Conservation (phyloP, 2,329 filamentous ascomycete species). For the Penicillium sp. region DNA sequence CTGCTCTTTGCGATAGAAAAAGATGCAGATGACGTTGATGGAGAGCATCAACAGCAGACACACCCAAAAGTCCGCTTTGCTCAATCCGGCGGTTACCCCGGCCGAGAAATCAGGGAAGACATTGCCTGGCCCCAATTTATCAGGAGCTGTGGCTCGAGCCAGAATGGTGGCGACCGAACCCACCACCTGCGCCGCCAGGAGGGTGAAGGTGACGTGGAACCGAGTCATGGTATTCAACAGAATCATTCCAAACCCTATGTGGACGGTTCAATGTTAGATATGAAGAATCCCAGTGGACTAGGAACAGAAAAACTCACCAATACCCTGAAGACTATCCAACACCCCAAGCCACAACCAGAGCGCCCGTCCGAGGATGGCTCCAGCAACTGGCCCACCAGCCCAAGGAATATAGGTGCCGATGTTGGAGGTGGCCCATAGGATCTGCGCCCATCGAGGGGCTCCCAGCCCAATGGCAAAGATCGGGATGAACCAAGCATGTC, state of each 20-base stretch:
- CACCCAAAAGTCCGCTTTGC: conserved; percentile 24
- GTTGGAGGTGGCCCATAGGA: conserved; percentile 55
- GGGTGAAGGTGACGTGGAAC: conserved; percentile 55
- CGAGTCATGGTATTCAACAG: conserved; percentile 56
- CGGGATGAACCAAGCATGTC: conserved; percentile 59
- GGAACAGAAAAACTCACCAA: conserved; percentile 30
- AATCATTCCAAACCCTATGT: conserved; percentile 54
- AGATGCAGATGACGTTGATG: conserved; percentile 47
- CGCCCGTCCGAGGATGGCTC: conserved; percentile 48
- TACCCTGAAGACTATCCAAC: conserved; percentile 56
- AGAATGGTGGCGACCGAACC: conserved; percentile 56
- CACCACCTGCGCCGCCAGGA: conserved; percentile 53
- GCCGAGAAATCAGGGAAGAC: conserved; percentile 55
- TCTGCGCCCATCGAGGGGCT: conserved; percentile 58
- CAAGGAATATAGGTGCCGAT: conserved; percentile 57
- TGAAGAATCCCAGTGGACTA: too few relatives aligned
- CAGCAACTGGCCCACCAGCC: conserved; percentile 44
- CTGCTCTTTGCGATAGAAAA: conserved; percentile 40
- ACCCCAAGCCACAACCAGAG: conserved; percentile 61
- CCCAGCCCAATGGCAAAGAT: conserved; percentile 59
- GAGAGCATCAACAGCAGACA: conserved; percentile 43
- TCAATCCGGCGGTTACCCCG: conserved; percentile 25
- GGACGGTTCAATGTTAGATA: too few relatives aligned
- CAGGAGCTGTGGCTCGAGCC: conserved; percentile 52
- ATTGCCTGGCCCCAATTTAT: conserved; percentile 51